Conservation (phyloP, 2,329 filamentous ascomycete species). For the Sordariomycetes sp. region DNA sequence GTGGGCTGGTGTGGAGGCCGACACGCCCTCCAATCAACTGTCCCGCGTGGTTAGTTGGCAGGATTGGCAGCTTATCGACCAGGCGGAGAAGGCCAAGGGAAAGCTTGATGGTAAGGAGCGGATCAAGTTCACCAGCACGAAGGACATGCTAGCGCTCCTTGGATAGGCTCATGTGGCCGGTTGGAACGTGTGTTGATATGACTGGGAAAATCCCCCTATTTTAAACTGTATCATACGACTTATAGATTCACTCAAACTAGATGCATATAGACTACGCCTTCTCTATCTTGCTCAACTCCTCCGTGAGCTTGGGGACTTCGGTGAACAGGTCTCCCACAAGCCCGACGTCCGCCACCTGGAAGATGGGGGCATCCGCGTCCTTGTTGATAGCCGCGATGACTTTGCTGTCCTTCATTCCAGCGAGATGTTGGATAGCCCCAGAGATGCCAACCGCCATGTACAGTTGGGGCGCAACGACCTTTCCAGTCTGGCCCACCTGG, state of each 20-base stretch:
- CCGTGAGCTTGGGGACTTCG: slow-evolving; percentile 87
- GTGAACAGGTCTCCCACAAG: slow-evolving; percentile 93
- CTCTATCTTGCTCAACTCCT: slow-evolving; percentile 64
- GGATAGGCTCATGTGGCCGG: slow-evolving; percentile 14
- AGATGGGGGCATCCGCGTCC: slow-evolving; percentile 91
- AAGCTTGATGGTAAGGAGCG: slow-evolving; percentile 58
- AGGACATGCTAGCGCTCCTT: slow-evolving; percentile 43
- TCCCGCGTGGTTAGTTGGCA: slow-evolving; percentile 62
- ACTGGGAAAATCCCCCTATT: background rate
- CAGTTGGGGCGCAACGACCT: slow-evolving; percentile 92
- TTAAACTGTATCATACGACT: slow-evolving; percentile 9
- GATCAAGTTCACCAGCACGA: slow-evolving; percentile 50
- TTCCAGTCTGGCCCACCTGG: slow-evolving; percentile 96
- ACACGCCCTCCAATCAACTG: slow-evolving; percentile 36
- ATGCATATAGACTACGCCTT: slow-evolving; percentile 8
- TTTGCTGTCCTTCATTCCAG: slow-evolving; percentile 99
- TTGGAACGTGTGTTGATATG: background rate
- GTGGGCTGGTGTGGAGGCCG: slow-evolving; percentile 63
- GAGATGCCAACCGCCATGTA: slow-evolving; percentile 95
- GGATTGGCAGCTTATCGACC: slow-evolving; percentile 76
- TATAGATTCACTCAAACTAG: background rate
- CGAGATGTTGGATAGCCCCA: slow-evolving; percentile 93
- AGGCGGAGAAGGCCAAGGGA: slow-evolving; percentile 59
- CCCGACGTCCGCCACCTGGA: slow-evolving; percentile 94
- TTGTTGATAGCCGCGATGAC: slow-evolving; percentile 99